A percentile compares a stretch with the other conserved stretches of the same genome.
Conservation (phyloP, 1,284 basidiomycete species). For the Trametes pubescens region DNA sequence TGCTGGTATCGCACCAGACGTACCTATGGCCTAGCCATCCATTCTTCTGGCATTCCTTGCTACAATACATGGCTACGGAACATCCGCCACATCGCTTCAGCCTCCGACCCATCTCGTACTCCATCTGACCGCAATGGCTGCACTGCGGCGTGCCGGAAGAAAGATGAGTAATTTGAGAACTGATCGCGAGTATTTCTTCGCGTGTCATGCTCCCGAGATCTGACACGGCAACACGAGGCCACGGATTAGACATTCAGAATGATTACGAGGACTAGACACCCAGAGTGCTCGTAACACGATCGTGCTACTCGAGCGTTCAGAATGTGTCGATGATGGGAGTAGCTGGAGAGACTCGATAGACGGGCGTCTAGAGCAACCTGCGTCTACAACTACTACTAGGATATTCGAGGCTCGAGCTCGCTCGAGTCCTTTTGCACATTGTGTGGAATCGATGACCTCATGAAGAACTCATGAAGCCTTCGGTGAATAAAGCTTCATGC, state of each 20-base stretch:
- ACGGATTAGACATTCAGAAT: neutral
- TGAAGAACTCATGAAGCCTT: too few relatives aligned
- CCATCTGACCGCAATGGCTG: neutral
- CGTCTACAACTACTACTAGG: too few relatives aligned
- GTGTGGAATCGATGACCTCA: too few relatives aligned
- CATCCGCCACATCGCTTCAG: conserved; percentile 3
- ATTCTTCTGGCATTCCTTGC: conserved; percentile 15
- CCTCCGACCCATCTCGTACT: neutral
- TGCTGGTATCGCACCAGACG: neutral
- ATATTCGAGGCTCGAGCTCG: too few relatives aligned
- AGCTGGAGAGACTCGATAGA: too few relatives aligned
- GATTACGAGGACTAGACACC: too few relatives aligned
- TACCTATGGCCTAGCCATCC: conserved; percentile 8
- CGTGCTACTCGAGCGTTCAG: too few relatives aligned
- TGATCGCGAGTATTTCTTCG: neutral
- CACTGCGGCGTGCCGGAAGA: neutral
- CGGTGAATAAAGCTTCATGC: too few relatives aligned
- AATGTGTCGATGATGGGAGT: too few relatives aligned
- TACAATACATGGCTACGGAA: neutral
- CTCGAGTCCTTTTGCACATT: too few relatives aligned
- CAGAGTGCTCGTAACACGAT: too few relatives aligned
- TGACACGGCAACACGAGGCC: neutral
- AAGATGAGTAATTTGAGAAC: neutral
- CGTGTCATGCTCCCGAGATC: neutral
- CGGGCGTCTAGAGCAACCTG: too few relatives aligned